Evolutionary conservation across 2,329 filamentous ascomycete species (phyloP), one percentile per base, ranked within the genome.

Genomic region (Stromatinia cepivora): DNA sequence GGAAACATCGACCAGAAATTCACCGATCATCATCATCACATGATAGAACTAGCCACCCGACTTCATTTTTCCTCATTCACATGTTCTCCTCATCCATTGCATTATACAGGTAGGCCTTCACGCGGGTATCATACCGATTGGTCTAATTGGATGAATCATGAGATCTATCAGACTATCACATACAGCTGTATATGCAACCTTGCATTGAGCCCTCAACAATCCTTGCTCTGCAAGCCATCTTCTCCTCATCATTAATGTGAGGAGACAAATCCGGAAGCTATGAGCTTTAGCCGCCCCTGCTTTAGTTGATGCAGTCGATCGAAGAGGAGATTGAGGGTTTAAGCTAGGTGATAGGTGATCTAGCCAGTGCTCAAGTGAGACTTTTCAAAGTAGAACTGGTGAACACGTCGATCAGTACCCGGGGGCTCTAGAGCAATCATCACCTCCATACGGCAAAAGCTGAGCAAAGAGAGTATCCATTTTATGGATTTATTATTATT

Each of bases 191-290:
- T n/a, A n/a, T 25, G 15, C 31, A 36, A 66, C 64, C 64, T 58
- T 58, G 52, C 39, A 46, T 46, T 36, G 46, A 63, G 61, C 61
- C 22, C 22, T 39, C 22, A 17, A 39, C 31, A 50, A 63, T 28
- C 61, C 64, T 57, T 58, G 39, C 31, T 25, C 39, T 66, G 64
- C 53, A 56, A 59, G 64, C 64, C 53, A 59, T 36, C 52, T 66
- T 58, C 64, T 48, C 64, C 64, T 66, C 64, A 66, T 42, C 25
- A 13, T 28, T 28, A 53, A 53, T 67, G 46, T 15, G 42, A 52
- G 48, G 48, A 31, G 25, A 54, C 56, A 20, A 17, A 63, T 63
- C 7, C 36, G 48, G 36, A 54, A 25, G 25, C 28, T 39, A 20
- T 28, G 57, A 62, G 66, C 45, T 67, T 45, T n/a, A 50, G 8